Conservation (phyloP, 2,329 filamentous ascomycete genomes). For the Biscogniauxia marginata region DNA sequence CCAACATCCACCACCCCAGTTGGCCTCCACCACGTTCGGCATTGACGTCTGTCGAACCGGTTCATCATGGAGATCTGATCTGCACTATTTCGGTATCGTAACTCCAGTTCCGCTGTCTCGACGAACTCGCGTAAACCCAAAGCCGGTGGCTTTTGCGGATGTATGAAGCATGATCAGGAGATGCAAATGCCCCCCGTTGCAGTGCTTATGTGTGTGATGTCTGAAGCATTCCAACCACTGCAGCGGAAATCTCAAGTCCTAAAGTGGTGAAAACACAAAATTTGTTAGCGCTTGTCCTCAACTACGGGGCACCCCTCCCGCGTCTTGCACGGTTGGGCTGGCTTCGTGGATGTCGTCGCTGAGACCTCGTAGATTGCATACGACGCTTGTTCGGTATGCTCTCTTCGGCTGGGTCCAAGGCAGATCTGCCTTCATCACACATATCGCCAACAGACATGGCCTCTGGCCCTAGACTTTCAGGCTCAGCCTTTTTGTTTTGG, state of each 20-base stretch:
- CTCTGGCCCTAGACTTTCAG: conserved; percentile 6
- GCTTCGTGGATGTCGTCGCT: conserved; percentile 5
- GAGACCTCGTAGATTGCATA: conserved; percentile 17
- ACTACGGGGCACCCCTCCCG: conserved; percentile 1
- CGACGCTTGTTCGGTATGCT: conserved; percentile 27
- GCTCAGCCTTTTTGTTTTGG: conserved; percentile 13
- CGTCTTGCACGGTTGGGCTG: conserved; percentile 1
- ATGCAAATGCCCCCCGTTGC: conserved; percentile 5
- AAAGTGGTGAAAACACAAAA: conserved; percentile 12
- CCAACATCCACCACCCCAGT: neutral
- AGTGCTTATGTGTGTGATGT: conserved; percentile 15
- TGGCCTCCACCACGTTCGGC: neutral
- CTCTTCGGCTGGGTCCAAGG: conserved; percentile 17
- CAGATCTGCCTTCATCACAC: conserved; percentile 14
- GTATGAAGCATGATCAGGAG: conserved; percentile 12
- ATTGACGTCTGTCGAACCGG: neutral
- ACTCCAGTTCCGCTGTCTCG: conserved; percentile 9
- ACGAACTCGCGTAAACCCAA: conserved; percentile 12
- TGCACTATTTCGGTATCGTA: conserved; percentile 7
- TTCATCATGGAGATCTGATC: conserved; percentile 3
- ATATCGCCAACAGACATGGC: conserved; percentile 8
- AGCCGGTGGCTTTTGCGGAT: conserved; percentile 11
- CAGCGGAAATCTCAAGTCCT: conserved; percentile 20
- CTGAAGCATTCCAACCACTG: conserved; percentile 12
- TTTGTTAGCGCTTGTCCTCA: conserved; percentile 12